Evolutionary conservation across 495 filamentous ascomycete genomes (phyloP).

Genomic region (Venustampulla echinocandica): DNA sequence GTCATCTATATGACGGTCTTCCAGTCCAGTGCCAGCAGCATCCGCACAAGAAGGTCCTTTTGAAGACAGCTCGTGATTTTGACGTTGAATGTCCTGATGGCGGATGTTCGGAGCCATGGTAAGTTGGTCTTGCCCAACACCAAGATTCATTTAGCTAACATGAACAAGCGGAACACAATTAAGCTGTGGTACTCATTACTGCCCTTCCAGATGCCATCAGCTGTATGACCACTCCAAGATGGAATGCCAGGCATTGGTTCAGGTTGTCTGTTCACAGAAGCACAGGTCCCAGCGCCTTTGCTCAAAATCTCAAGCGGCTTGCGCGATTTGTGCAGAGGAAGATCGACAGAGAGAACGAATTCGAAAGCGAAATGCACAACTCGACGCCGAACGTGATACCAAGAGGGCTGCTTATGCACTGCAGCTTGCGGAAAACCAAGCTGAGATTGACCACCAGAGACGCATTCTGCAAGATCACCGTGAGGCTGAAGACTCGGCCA

Average conservation of each 20-base stretch:
- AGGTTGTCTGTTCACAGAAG: background rate
- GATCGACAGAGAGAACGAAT: background rate
- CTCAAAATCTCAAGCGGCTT: background rate
- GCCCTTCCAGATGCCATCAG: background rate
- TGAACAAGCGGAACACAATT: background rate
- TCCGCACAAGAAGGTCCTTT: constrained; percentile 36
- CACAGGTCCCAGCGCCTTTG: background rate
- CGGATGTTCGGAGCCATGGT: constrained; percentile 59
- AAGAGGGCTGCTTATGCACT: too few species aligned
- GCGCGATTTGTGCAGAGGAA: background rate
- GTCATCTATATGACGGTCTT: constrained; percentile 58
- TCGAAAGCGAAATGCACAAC: too few species aligned
- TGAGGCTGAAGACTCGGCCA: constrained; percentile 1
- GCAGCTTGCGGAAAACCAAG: background rate
- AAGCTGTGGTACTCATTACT: background rate
- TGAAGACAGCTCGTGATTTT: constrained; percentile 46
- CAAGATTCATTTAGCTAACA: background rate
- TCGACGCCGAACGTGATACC: too few species aligned
- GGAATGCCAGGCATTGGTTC: background rate
- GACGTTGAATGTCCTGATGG: constrained; percentile 57
- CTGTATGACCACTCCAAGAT: background rate
- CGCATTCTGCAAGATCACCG: background rate
- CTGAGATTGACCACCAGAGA: constrained; percentile 3
- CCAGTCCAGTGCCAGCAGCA: constrained; percentile 62
- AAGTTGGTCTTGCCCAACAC: constrained; percentile 18